Evolutionary conservation across 1,139 yeast genomes (phyloP).

Genomic region (Hyphopichia wangnamkhiaoensis): DNA sequence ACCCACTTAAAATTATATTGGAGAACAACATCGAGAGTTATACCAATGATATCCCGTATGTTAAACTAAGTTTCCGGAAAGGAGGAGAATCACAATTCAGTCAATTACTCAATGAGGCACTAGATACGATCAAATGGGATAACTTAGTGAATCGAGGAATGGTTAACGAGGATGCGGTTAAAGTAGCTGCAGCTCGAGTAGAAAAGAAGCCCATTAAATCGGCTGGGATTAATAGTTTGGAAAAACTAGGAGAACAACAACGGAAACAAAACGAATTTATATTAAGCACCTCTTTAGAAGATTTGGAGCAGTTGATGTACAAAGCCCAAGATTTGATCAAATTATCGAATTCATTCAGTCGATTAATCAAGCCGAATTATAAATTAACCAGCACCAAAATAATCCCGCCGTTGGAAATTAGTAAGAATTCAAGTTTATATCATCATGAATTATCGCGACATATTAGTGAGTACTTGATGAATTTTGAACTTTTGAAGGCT

Average conservation of each 20-base stretch:
- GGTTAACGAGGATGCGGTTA: constrained; percentile 40
- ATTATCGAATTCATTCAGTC: constrained; percentile 51
- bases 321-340: constrained; percentile 74
- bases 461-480: constrained; percentile 51
- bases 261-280: constrained; percentile 63
- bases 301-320: constrained; percentile 73
- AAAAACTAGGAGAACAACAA: constrained; percentile 57
- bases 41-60: constrained; percentile 33
- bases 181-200: constrained; percentile 13
- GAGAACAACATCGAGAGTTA: constrained; percentile 34
- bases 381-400: constrained; percentile 10
- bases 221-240: constrained; percentile 73
- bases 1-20: constrained; percentile 24
- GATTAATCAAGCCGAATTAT: constrained; percentile 21
- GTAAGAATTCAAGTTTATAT: constrained; percentile 30
- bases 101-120: constrained; percentile 37
- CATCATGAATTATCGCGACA: constrained; percentile 47
- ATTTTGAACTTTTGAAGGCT: constrained; percentile 26
- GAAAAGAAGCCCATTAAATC: constrained; percentile 11
- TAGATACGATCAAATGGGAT: constrained; percentile 53
- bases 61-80: constrained; percentile 63
- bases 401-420: constrained; percentile 35
- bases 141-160: constrained; percentile 35
- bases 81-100: constrained; percentile 57
- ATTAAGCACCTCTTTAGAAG: constrained; percentile 70